phyloP scores from a whole-genome alignment of 306 rosid genomes.

The Ammopiptanthus mongolicus region DNA sequence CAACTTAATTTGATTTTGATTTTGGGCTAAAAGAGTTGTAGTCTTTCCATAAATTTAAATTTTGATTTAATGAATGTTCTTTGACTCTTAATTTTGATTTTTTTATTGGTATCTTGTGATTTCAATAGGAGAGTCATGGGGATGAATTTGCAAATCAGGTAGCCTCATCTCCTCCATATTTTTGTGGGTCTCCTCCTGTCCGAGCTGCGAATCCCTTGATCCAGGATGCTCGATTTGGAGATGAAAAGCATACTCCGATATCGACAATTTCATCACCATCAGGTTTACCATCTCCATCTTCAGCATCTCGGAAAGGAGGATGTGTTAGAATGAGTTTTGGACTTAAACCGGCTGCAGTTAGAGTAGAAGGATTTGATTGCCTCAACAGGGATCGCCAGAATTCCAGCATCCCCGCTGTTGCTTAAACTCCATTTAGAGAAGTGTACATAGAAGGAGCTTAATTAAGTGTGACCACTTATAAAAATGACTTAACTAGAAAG shows the following conservation, averaged over 20 bases:
- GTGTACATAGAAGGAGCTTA: constrained; percentile 71
- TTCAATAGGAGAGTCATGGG: constrained; percentile 54
- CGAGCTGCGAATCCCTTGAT: constrained; percentile 76
- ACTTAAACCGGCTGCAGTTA: constrained; percentile 76
- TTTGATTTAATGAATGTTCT: background rate
- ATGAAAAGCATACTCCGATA: constrained; percentile 40
- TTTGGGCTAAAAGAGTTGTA: background rate
- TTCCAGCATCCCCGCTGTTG: constrained; percentile 78
- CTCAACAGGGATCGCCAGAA: constrained; percentile 79
- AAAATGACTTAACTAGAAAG: constrained; percentile 42
- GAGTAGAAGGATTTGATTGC: constrained; percentile 94
- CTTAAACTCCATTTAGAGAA: constrained; percentile 49
- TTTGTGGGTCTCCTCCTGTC: constrained; percentile 79
- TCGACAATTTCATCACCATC: constrained; percentile 49
- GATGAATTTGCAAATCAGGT: constrained; percentile 41
- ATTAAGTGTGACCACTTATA: constrained; percentile 45
- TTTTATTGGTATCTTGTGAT: background rate
- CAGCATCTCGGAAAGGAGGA: constrained; percentile 60
- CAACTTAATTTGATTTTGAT: background rate
- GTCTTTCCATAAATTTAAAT: background rate
- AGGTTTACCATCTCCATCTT: constrained; percentile 49
- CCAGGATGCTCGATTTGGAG: constrained; percentile 69
- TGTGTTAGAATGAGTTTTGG: constrained; percentile 67
- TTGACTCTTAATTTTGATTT: background rate
- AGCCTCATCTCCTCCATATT: constrained; percentile 79